phyloP scores from a whole-genome alignment of 2,329 filamentous ascomycete species.

The Dendrostoma leiphaemia region DNA sequence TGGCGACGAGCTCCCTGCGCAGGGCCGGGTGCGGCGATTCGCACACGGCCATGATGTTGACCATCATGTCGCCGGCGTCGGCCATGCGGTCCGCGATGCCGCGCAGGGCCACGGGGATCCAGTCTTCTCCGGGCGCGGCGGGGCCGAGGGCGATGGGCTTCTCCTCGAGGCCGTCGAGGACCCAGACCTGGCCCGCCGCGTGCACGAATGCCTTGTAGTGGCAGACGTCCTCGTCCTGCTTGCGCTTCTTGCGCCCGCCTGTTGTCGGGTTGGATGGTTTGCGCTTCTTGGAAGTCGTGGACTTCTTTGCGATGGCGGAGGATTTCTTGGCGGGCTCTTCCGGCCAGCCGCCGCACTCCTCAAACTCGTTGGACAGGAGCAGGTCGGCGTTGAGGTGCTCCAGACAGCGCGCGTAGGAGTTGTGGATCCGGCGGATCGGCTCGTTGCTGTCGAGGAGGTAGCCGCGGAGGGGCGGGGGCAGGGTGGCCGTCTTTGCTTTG shows the following conservation, averaged over 20 bases:
- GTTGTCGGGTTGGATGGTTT: constrained; percentile 26
- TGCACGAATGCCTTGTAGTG: constrained; percentile 92
- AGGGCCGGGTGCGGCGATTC: constrained; percentile 57
- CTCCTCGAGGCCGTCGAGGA: constrained; percentile 79
- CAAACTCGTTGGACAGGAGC: constrained; percentile 56
- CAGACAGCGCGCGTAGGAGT: constrained; percentile 78
- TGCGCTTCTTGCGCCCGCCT: constrained; percentile 30
- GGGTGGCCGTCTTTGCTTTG: constrained; percentile 65
- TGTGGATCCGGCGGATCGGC: constrained; percentile 80
- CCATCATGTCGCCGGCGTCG: constrained; percentile 61
- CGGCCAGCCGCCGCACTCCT: constrained; percentile 33
- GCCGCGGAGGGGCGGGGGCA: constrained; percentile 73
- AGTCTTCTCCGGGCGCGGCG: constrained; percentile 48
- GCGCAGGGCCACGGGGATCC: constrained; percentile 67
- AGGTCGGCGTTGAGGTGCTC: constrained; percentile 75
- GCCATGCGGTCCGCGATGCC: constrained; percentile 66
- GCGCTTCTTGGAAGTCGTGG: constrained; percentile 17
- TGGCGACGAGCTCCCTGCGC: constrained; percentile 43
- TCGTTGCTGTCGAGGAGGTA: constrained; percentile 70
- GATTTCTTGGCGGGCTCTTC: constrained; percentile 29
- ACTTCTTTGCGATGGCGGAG: background rate
- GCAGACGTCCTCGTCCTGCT: constrained; percentile 60
- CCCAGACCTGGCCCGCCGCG: constrained; percentile 70
- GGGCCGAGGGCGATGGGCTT: constrained; percentile 65
- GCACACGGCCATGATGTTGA: constrained; percentile 74